Conservation (phyloP, 441 rosid species). For the Populus hybrid region DNA sequence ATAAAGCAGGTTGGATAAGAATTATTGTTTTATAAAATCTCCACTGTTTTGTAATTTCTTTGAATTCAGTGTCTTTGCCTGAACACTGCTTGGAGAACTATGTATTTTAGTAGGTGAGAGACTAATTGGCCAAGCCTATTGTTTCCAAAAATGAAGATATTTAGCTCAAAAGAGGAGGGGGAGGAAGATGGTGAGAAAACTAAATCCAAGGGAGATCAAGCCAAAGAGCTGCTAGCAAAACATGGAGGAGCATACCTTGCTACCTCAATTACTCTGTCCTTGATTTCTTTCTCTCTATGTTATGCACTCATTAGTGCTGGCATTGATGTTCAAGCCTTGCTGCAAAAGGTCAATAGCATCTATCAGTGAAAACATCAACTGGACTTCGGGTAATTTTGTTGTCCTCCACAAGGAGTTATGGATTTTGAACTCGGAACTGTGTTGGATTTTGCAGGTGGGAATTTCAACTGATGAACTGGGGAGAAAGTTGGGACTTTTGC, state of each 20-base stretch:
- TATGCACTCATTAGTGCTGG: conserved; percentile 64
- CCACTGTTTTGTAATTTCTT: background rate
- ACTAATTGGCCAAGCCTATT: background rate
- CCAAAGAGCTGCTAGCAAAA: conserved; percentile 75
- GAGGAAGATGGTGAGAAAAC: conserved; percentile 35
- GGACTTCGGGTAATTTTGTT: background rate
- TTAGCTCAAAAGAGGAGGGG: conserved; percentile 55
- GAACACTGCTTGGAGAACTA: background rate
- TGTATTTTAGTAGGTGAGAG: background rate
- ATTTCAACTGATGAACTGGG: conserved; percentile 59
- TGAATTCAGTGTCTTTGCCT: background rate
- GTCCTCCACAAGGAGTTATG: background rate
- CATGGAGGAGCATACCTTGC: conserved; percentile 96
- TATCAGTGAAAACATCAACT: background rate
- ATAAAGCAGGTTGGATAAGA: background rate
- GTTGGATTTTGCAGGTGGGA: conserved; percentile 54
- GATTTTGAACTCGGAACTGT: background rate
- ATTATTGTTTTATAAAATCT: background rate
- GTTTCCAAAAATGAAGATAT: conserved; percentile 38
- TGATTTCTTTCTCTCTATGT: conserved; percentile 74
- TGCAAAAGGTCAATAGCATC: conserved; percentile 44
- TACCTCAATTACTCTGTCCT: conserved; percentile 80
- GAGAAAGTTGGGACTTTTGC: conserved; percentile 88
- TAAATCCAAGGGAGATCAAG: conserved; percentile 68
- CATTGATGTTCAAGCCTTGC: conserved; percentile 72